A percentile compares a stretch with the other conserved stretches of the same genome.
Evolutionary conservation across 352 stramenopile genomes (phyloP).

Genomic region (Phytopythium boreale): DNA sequence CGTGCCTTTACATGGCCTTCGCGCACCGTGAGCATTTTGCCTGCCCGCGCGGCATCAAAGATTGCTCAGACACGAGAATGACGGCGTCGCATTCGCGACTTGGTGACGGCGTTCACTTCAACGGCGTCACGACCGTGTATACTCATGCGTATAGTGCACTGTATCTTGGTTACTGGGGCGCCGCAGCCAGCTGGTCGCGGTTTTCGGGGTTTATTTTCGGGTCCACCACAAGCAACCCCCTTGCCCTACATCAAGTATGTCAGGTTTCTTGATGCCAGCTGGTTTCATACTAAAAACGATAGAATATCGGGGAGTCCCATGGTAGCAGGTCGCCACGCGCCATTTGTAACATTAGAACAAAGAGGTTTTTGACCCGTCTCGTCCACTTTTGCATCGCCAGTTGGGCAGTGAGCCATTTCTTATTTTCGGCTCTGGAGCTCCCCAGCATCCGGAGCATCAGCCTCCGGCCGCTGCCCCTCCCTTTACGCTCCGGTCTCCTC

Average conservation of each 20-base stretch:
- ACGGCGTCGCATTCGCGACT: no score
- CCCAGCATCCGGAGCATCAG: neutral
- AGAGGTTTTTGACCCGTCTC: conserved; percentile 1
- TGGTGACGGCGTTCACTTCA: neutral
- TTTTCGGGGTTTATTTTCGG: neutral
- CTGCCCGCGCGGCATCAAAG: no score
- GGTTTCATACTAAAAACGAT: neutral
- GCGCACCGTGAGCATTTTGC: neutral
- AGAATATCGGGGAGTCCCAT: neutral
- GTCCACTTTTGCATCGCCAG: neutral
- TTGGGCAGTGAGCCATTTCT: neutral
- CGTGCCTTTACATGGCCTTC: neutral
- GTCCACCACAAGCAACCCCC: neutral
- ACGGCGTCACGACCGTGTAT: neutral
- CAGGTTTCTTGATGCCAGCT: neutral
- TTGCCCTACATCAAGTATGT: neutral
- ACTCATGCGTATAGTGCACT: neutral
- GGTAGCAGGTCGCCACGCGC: neutral
- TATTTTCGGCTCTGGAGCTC: neutral
- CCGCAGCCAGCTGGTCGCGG: neutral
- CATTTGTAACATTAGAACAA: neutral
- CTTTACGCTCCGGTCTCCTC: neutral
- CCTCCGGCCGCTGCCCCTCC: neutral
- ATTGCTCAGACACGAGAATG: neutral
- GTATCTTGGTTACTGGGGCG: no score